Percentiles rank a stretch among this genome's conserved stretches.
These are phyloP conservation scores for Fremontodendron californicum DNA, from an alignment of 345 rosid genomes.

Conservation along the genomic window DNA sequence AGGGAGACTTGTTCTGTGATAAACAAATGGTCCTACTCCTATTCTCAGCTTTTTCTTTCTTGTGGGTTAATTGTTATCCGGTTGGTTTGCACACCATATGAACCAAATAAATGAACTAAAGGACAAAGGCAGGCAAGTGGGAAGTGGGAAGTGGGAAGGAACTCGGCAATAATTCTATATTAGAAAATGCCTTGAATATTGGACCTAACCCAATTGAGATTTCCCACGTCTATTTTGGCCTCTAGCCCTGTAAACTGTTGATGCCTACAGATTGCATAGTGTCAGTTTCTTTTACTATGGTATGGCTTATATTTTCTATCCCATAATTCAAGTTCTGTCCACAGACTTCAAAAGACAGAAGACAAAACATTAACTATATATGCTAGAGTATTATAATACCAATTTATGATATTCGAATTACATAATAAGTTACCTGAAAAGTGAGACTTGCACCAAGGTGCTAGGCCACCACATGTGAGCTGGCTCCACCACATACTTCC, in stretches of 20 bases:
- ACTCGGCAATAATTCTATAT: not conserved
- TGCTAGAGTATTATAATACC: no score
- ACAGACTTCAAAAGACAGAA: not conserved
- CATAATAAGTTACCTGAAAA: conserved; percentile 75
- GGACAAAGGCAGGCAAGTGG: not conserved
- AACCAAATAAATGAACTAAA: not conserved
- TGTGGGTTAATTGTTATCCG: not conserved
- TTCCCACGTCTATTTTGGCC: no score
- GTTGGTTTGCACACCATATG: not conserved
- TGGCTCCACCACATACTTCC: conserved; percentile 91
- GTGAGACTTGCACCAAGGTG: conserved; percentile 80
- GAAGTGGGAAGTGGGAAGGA: no score
- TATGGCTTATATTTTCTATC: not conserved
- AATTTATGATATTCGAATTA: no score
- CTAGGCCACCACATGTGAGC: conserved; percentile 99
- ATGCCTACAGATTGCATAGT: no score
- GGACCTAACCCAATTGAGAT: not conserved
- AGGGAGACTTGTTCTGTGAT: no score
- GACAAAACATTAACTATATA: no score
- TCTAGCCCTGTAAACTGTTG: not conserved
- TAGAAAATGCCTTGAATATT: not conserved
- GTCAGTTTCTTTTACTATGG: no score
- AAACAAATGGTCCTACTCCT: not conserved
- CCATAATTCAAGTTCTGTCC: not conserved
- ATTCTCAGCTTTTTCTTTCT: not conserved